phyloP scores from a whole-genome alignment of 176 grass and related monocot genomes.

The Puccinellia tenuiflora region DNA sequence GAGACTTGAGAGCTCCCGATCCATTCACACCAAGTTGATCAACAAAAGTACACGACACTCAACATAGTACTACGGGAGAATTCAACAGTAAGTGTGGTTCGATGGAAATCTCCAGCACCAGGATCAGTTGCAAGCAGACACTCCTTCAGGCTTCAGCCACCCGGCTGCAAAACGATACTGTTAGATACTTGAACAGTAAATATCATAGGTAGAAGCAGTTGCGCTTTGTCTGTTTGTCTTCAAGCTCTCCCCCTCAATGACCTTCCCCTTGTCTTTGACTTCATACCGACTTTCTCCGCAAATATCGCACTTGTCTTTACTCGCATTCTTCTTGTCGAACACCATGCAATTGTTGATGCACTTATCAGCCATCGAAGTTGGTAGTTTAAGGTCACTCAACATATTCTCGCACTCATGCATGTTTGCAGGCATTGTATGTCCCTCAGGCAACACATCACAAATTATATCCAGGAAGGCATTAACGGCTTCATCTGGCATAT shows the following conservation, averaged over 20 bases:
- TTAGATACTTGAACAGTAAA: not conserved
- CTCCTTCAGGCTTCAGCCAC: not conserved
- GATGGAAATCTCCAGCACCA: not conserved
- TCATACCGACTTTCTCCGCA: too few relatives aligned
- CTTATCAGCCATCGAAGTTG: not conserved
- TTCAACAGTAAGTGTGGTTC: not conserved
- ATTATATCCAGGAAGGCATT: not conserved
- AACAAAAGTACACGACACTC: not conserved
- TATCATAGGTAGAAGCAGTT: not conserved
- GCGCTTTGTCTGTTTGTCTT: not conserved
- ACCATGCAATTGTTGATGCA: too few relatives aligned
- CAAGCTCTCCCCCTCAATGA: not conserved
- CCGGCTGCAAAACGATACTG: not conserved
- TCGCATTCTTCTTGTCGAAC: too few relatives aligned
- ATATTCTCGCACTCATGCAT: not conserved
- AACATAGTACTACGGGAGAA: not conserved
- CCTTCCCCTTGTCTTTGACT: too few relatives aligned
- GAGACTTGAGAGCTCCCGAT: not conserved
- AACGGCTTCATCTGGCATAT: not conserved
- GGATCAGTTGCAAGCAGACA: not conserved
- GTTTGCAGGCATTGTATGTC: not conserved
- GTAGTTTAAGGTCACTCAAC: not conserved
- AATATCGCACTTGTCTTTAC: too few relatives aligned
- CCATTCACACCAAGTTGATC: not conserved
- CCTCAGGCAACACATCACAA: not conserved